Evolutionary conservation across 352 stramenopile genomes (phyloP), one percentile per base, ranked within the genome.

Genomic region (Halophytophthora polymorphica): DNA sequence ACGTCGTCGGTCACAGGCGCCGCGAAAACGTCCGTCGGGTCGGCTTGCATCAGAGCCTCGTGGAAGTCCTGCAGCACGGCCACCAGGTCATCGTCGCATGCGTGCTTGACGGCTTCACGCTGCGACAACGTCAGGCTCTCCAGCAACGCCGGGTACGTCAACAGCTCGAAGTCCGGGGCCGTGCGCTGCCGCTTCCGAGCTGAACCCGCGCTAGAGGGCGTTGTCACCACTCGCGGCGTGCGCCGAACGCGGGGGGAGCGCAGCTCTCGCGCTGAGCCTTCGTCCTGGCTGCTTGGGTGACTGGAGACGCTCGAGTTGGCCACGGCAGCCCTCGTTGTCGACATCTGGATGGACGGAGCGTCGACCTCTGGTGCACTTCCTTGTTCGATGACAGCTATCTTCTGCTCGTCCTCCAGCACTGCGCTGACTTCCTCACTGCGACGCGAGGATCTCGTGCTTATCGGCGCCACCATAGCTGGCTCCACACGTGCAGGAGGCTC

Each of bases 1-100:
- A 96, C 85, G 3, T 83, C 77, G 48, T 98, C 89, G 2, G 78
- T 90, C 28, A 98, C 95, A 12, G 92, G 84, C 21, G 68, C 46
- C 1, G 82, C 84, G 61, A 98, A 98, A 13, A 98, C 71, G 7
- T 80, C 58, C 15, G 78, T 75, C 19, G 71, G 56, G 61, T 98
- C 95, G 13, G 77, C 72, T 45, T 82, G 77, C 35, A 66, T 73
- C 15, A 93, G 58, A 2, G 77, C 75, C 23, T 88, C 76, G 47
- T 93, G 83, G 41, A 93, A 90, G 48, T 88, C 61, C 19, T 71
- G 66, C 34, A 93, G 63, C 21, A 93, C 66, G 2, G 55, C 45
- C 14, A 45, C 51, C 34, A 90, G 50, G 39, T 93, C 79, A 8
- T 90, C 83, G 4, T 69, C 54, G 39, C 70, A 85, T 21, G 72